Evolutionary conservation across 805 yeast genomes (phyloP).

Genomic region (Cyberlindnera maritima): DNA sequence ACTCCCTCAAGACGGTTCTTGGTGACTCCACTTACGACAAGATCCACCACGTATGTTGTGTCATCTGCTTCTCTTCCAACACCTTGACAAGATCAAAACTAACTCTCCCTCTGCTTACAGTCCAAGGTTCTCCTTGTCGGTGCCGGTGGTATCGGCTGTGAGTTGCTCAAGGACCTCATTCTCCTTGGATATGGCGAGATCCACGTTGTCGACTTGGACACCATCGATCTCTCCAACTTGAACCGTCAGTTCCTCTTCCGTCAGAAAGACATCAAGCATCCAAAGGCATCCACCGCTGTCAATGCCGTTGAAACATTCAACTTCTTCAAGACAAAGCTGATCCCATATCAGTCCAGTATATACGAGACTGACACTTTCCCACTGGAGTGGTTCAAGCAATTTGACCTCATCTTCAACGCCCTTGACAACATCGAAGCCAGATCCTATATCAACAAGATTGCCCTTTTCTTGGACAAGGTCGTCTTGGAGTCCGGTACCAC

Average conservation of each 20-base stretch:
- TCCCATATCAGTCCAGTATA: conserved; percentile 84
- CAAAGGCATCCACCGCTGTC: conserved; percentile 83
- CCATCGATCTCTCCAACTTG: conserved; percentile 87
- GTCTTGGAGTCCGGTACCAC: conserved; percentile 94
- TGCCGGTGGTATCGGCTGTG: conserved; percentile 97
- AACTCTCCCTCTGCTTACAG: conserved; percentile 8
- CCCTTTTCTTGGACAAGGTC: conserved; percentile 69
- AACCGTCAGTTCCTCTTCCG: conserved; percentile 92
- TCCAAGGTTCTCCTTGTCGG: conserved; percentile 80
- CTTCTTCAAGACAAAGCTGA: conserved; percentile 54
- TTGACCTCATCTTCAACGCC: conserved; percentile 84
- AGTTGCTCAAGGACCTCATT: conserved; percentile 75
- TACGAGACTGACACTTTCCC: conserved; percentile 75
- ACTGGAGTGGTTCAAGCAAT: conserved; percentile 71
- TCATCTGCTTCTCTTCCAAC: not conserved
- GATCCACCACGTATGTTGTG: conserved; percentile 14
- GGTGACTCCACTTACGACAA: conserved; percentile 14
- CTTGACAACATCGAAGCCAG: conserved; percentile 93
- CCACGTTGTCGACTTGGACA: conserved; percentile 92
- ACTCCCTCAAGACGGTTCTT: conserved; percentile 17
- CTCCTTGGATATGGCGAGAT: conserved; percentile 82
- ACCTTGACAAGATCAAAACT: not conserved
- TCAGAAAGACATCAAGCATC: conserved; percentile 82
- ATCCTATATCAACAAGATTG: conserved; percentile 80
- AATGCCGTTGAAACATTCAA: conserved; percentile 77